These are phyloP conservation scores for Kwoniella europaea DNA, from an alignment of 768 basidiomycete species.

Conservation along the genomic window DNA sequence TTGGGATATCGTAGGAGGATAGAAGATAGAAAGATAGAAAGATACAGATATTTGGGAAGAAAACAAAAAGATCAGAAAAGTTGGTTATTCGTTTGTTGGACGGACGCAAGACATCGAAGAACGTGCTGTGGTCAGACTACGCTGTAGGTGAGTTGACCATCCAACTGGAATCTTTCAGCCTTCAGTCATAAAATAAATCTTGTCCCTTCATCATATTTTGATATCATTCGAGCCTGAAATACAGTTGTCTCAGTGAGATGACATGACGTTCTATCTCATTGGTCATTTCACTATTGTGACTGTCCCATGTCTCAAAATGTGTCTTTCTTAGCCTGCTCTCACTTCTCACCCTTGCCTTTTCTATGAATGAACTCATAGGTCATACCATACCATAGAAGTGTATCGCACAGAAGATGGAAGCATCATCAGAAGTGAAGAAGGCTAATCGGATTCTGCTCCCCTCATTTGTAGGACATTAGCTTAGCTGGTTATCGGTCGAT, in stretches of 20 bases:
- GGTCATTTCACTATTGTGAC: neutral
- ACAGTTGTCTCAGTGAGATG: neutral
- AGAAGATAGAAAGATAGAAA: neutral
- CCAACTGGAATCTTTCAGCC: neutral
- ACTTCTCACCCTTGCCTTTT: neutral
- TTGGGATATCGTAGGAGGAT: neutral
- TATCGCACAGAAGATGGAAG: neutral
- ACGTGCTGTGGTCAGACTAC: neutral
- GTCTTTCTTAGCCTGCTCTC: constrained; percentile 5
- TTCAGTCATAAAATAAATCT: constrained; percentile 8
- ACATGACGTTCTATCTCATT: constrained; percentile 3
- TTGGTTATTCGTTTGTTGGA: too few species aligned
- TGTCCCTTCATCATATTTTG: neutral
- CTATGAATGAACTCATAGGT: neutral
- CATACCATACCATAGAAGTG: neutral
- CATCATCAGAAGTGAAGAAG: neutral
- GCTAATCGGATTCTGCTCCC: constrained; percentile 9
- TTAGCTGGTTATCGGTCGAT: neutral
- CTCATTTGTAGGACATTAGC: neutral
- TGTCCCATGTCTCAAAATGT: neutral
- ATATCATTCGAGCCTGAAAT: neutral
- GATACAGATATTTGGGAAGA: too few species aligned
- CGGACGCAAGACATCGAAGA: neutral
- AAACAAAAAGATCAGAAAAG: too few species aligned
- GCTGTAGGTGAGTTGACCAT: neutral